Evolutionary conservation across 2,329 filamentous ascomycete species (phyloP).

Genomic region (Hypocreales sp.): DNA sequence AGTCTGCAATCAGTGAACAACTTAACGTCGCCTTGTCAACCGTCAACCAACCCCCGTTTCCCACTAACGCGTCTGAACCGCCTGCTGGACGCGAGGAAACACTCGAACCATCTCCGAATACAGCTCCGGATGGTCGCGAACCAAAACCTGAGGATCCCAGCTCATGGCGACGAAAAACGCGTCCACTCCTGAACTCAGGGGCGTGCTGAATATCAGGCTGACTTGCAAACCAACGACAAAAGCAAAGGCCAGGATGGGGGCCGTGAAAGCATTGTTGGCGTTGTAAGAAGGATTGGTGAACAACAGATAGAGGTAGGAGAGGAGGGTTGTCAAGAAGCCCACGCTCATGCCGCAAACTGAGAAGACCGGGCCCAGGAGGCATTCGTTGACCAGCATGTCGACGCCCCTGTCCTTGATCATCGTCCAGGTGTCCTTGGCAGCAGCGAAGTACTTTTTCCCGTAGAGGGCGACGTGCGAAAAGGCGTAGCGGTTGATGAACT

Average conservation of each 20-base stretch:
- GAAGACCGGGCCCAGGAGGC: constrained; percentile 1
- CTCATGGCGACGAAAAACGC: constrained; percentile 75
- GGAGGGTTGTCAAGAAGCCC: background rate
- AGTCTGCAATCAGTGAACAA: no score
- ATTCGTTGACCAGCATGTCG: constrained; percentile 66
- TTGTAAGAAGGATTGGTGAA: constrained; percentile 77
- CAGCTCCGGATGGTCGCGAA: constrained; percentile 66
- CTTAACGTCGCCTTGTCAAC: no score
- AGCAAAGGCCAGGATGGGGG: constrained; percentile 67
- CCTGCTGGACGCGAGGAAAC: constrained; percentile 71
- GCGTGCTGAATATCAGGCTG: constrained; percentile 77
- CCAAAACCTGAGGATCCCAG: constrained; percentile 58
- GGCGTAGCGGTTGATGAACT: constrained; percentile 84
- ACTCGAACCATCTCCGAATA: constrained; percentile 66
- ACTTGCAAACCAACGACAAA: constrained; percentile 88
- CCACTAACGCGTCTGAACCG: constrained; percentile 38
- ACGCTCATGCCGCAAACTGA: no score
- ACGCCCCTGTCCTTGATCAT: constrained; percentile 90
- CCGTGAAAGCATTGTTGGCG: constrained; percentile 47
- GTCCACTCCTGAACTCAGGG: constrained; percentile 75
- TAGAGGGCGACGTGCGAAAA: constrained; percentile 90
- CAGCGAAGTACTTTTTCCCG: constrained; percentile 72
- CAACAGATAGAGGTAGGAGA: constrained; percentile 61
- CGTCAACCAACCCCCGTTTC: no score
- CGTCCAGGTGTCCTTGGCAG: constrained; percentile 78